phyloP scores from a whole-genome alignment of 139 green algal species.

The Mychonastes homosphaera region DNA sequence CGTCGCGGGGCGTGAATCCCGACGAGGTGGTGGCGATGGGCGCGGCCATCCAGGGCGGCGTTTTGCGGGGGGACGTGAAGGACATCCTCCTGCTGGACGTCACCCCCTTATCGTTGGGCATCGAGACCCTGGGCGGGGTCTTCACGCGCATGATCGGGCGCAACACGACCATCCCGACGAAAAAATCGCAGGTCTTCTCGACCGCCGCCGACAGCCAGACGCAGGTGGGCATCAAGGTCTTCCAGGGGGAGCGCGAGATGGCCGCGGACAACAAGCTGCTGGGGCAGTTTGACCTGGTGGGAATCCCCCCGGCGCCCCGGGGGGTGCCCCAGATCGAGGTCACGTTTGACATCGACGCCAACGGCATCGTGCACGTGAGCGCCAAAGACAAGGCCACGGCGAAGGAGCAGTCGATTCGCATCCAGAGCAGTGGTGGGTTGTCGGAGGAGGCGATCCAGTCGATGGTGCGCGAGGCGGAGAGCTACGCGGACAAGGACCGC shows the following conservation, averaged over 20 bases:
- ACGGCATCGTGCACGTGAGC: slow-evolving; percentile 89
- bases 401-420: slow-evolving; percentile 95
- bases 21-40: slow-evolving; percentile 98
- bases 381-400: slow-evolving; percentile 87
- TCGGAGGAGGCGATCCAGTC: slow-evolving; percentile 86
- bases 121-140: slow-evolving; percentile 98
- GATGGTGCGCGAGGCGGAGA: slow-evolving; percentile 86
- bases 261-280: slow-evolving; percentile 97
- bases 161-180: slow-evolving; percentile 99
- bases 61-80: slow-evolving; percentile 90
- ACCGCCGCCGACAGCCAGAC: slow-evolving; percentile 64
- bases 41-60: slow-evolving; percentile 92
- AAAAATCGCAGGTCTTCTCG: slow-evolving; percentile 86
- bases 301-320: slow-evolving; percentile 87
- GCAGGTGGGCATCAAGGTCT: slow-evolving; percentile 98
- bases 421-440: slow-evolving; percentile 67
- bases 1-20: slow-evolving; percentile 88
- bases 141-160: slow-evolving; percentile 97
- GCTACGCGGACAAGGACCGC: slow-evolving; percentile 74
- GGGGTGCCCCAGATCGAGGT: slow-evolving; percentile 95
- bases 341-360: slow-evolving; percentile 95
- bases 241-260: slow-evolving; percentile 99
- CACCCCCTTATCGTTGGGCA: slow-evolving; percentile 92
- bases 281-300: slow-evolving; percentile 96
- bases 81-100: slow-evolving; percentile 99